Base-by-base conservation (phyloP, 345 rosid genomes). In the Luvunga scandens region DNA sequence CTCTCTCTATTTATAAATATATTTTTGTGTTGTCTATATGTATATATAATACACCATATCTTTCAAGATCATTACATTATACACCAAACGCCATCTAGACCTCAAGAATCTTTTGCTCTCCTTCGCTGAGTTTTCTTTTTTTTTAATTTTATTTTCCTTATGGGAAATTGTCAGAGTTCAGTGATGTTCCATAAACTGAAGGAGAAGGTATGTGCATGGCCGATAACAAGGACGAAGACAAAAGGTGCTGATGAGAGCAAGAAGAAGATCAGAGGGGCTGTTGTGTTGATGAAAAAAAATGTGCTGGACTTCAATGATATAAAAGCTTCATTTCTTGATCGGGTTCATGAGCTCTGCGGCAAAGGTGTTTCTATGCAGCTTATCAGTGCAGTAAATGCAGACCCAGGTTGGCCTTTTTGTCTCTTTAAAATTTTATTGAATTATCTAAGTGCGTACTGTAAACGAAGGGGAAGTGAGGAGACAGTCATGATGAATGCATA, bases 201-300 rank as follows among this genome's bases (percentile, higher is more conserved):
- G 87, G 87, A 81, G 79, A 82, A 74, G 74, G 75, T 81, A 71
- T 92, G 90, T 78, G 65, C 38, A 19, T 73, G 70, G 36, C 84
- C 87, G 9, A 84, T 79, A 72, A 55, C 74, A 14, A 55, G 13
- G 30, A 69, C 66, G 27, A 78, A 71, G 30, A 72, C 56, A 22
- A 76, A 73, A 77, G 80, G 78, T 72, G 22, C 55, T 71, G 70
- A 76, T 14, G 83, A 79, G 71, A 77, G 39, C 56, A 82, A 45
- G 48, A 73, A 9, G 85, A 89, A 83, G 86, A 84, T 91, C 59
- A 73, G 75, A 60, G 96, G 92, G 70, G 86, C 81, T 59, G 90
- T 90, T 4, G 81, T 88, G 61, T 81, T 91, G 73, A 93, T 93
- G 98, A 91, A 90, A 85, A 93, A 91, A 84, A 91, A 93, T 63